These are phyloP conservation scores for Pisolithus sp. DNA, from an alignment of 768 basidiomycete species.

Conservation along the genomic window DNA sequence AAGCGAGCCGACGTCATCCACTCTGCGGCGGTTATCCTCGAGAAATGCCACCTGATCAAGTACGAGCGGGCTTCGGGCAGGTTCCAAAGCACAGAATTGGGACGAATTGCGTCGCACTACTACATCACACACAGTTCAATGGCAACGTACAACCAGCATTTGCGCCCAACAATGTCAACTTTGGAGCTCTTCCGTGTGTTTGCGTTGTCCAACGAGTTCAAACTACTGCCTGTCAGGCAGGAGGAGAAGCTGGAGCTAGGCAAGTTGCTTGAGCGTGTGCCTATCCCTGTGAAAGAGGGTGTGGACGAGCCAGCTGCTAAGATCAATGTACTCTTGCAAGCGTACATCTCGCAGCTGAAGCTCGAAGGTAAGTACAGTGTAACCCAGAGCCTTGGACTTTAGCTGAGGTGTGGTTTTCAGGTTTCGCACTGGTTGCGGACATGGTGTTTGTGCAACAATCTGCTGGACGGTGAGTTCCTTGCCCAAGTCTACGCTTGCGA, in stretches of 20 bases:
- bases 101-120: constrained; percentile 91
- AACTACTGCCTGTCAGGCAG: constrained; percentile 71
- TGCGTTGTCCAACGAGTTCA: constrained; percentile 93
- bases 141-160: constrained; percentile 93
- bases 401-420: constrained; percentile 25
- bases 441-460: constrained; percentile 98
- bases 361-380: constrained; percentile 55
- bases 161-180: constrained; percentile 78
- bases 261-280: constrained; percentile 88
- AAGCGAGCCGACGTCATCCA: constrained; percentile 93
- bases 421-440: constrained; percentile 80
- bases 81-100: constrained; percentile 90
- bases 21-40: constrained; percentile 86
- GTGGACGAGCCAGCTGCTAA: constrained; percentile 97
- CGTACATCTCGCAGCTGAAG: constrained; percentile 91
- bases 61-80: constrained; percentile 85
- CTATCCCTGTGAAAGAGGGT: constrained; percentile 94
- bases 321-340: constrained; percentile 92
- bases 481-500: background rate
- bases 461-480: constrained; percentile 65
- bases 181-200: constrained; percentile 95
- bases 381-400: background rate
- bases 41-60: constrained; percentile 91
- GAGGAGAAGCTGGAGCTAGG: constrained; percentile 84
- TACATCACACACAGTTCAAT: constrained; percentile 95